Evolutionary conservation across 2,329 filamentous ascomycete genomes (phyloP), one percentile per base, ranked within the genome.

Genomic region (Aspergillus chevalieri): DNA sequence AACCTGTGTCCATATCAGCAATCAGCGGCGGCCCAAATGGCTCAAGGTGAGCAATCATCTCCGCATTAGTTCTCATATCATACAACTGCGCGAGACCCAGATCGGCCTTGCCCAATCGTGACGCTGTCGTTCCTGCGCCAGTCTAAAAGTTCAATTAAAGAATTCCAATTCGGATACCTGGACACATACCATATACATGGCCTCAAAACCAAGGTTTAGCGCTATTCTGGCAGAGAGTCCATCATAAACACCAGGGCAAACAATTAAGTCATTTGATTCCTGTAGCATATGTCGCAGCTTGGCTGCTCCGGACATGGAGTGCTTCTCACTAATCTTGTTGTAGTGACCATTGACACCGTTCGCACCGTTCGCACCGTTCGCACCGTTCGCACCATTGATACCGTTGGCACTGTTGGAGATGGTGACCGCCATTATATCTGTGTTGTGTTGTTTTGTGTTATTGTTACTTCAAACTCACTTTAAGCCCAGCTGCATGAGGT

Each of bases 161-260:
- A 26, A 7, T 39, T 9, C 9, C n/a, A 26, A n/a, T 39, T 17
- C 5, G 15, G 12, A 17, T 5, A 15, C 15, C 3, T n/a, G n/a
- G 7, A n/a, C 6, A 51, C 72, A 42, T 67, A 84, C 82, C 83
- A 87, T 86, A 69, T 87, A 87, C 36, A 86, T 63, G 49, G 74
- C 78, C 43, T 85, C 78, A 51, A 85, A 85, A 4, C 82, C 83
- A n/a, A 80, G 72, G 39, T 75, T 70, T 19, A 85, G 71, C 1
- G 83, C 82, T 49, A 87, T 78, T 1, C 83, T 74, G 0, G 84
- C 82, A 2, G 81, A 82, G 48, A 85, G 76, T 10, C 84, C 84
- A 71, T 87, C 84, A 60, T 85, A 85, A 2, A 87, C 83, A 28
- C 84, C 83, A 0, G 83, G 83, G 46, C 78, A 82, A 2, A 84